Evolutionary conservation across 306 rosid genomes (phyloP), one percentile per base, ranked within the genome.

Genomic region (Ochetophila trinervis): DNA sequence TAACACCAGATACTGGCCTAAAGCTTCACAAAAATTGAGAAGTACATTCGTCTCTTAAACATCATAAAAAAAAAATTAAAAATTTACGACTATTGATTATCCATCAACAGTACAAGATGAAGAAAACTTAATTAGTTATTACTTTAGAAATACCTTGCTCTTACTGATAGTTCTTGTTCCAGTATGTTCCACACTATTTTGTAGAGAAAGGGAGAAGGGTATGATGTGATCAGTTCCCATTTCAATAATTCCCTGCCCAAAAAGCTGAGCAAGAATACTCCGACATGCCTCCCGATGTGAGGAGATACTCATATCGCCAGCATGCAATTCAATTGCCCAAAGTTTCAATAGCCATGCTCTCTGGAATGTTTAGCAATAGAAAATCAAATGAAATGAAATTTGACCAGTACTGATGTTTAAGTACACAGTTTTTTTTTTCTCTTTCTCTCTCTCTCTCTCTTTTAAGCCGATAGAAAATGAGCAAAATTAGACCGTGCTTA

Each of bases 331-430:
- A 62, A 87, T 83, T 44, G 97, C 96, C 59, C 89, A 69, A 35
- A 93, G 89, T 73, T 88, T 93, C 54, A 93, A 69, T 53, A 93
- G 67, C 98, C 98, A 89, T 35, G 97, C 94, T 84, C 98, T 87
- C 98, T 93, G 80, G 34, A 71, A 75, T 70, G 49, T 58, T 15
- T 64, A 69, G 53, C 63, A 70, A 68, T 32, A 17, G 6, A 47
- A 30, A 37, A 45, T 27, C 19, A 4, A 17, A 62, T 52, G 8
- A 15, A 54, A 47, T 3, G 34, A 34, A 4, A n/a, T 62, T 22
- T 14, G n/a, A 50, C 19, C 21, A 19, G 19, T 19, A 13, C 7
- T n/a, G 21, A 17, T 18, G 19, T 6, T 4, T 17, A 49, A 49
- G 21, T 18, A n/a, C n/a, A n/a, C n/a, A n/a, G n/a, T n/a, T n/a